Conservation (phyloP, 2,329 filamentous ascomycete species). For the Penicillium rolfsii region DNA sequence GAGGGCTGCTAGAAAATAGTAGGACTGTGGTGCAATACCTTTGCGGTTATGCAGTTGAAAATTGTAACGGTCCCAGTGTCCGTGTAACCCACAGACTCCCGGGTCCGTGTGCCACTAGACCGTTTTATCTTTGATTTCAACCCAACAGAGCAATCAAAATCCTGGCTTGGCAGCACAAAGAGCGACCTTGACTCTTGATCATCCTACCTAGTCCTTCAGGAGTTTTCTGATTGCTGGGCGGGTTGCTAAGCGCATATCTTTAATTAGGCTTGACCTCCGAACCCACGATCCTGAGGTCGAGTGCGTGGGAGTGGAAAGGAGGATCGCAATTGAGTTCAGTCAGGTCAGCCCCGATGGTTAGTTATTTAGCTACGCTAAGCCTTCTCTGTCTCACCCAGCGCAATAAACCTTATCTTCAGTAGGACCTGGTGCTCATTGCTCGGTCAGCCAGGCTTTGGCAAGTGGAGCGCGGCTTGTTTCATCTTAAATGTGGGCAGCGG, state of each 20-base stretch:
- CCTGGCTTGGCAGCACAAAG: neutral
- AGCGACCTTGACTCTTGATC: neutral
- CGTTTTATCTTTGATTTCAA: neutral
- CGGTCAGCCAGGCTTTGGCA: conserved; percentile 10
- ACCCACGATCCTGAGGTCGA: neutral
- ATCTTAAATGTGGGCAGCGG: conserved; percentile 19
- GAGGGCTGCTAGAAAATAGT: too few relatives aligned
- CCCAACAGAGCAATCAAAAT: neutral
- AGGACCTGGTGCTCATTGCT: neutral
- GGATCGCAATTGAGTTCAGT: neutral
- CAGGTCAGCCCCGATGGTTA: conserved; percentile 1
- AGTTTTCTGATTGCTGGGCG: neutral
- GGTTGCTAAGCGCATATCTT: conserved; percentile 9
- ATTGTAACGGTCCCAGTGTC: conserved; percentile 17
- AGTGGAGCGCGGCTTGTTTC: conserved; percentile 19
- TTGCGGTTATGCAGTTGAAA: neutral
- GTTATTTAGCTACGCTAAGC: neutral
- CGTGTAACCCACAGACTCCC: conserved; percentile 17
- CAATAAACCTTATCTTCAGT: conserved; percentile 10
- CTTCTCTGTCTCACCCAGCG: neutral
- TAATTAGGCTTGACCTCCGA: conserved; percentile 12
- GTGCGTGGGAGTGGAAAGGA: neutral
- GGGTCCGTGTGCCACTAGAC: neutral
- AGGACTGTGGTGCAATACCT: neutral
- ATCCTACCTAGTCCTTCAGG: neutral